Base-by-base conservation (phyloP, 495 filamentous ascomycete genomes). In the Xylaria nigripes region DNA sequence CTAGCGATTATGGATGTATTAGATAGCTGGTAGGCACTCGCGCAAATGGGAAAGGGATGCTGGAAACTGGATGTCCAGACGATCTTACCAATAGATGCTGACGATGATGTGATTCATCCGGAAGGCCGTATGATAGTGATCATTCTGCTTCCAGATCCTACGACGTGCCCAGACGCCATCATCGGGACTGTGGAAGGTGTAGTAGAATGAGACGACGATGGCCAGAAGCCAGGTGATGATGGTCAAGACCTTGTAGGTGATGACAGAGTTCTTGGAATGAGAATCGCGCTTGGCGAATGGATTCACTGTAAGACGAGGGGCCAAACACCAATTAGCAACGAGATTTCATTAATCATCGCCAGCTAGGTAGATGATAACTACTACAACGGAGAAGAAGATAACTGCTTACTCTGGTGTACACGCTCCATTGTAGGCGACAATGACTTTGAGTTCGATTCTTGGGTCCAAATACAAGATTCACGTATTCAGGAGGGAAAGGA, bases 61-160 rank as follows among this genome's bases (percentile, higher is more conserved):
- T 32, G 15, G 43, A 16, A 43, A 25, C 27, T 12, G 22, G 36
- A 40, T 40, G 27, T 13, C 13, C 32, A 12, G 24, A 44, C 8
- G 23, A 7, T 3, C 72, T 42, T 72, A 89, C 87, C 88, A 95
- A 74, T 89, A 96, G 56, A 93, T 76, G 30, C 75, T 79, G 12
- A 82, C 81, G 55, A 93, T 82, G 58, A 84, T 68, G 9, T 76
- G 69, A 68, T 85, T 88, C 67, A 87, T 73, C 18, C 86, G 82
- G 69, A 95, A 96, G 0, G 86, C 83, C 1, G 89, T 90, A 40
- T 68, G 68, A 56, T 82, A 78, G 40, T 66, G 68, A 53, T 73
- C 68, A 61, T 86, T 89, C 62, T 89, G 81, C 34, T 78, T 77
- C 86, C 85, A 90, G 58, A 90, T 85, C 43, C 69, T 75, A 21